phyloP scores from a whole-genome alignment of 495 filamentous ascomycete genomes.

The Rhizodiscina lignyota region DNA sequence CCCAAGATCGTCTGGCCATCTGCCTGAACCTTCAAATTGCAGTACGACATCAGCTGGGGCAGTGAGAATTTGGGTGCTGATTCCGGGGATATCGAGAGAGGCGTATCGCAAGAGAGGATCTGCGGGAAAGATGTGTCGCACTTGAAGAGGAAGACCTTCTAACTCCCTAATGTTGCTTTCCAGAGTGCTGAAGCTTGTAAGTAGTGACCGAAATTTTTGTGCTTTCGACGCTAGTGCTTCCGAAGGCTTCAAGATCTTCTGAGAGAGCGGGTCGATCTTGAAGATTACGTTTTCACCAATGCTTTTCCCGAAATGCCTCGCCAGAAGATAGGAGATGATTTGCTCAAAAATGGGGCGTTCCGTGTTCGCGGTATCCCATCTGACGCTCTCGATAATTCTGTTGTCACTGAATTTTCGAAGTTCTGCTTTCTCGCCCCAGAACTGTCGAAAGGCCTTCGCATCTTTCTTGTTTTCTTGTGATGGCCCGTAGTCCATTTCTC shows the following conservation, averaged over 20 bases:
- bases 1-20: slow-evolving; percentile 81
- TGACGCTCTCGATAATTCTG: slow-evolving; percentile 57
- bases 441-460: slow-evolving; percentile 48
- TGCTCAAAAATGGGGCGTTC: slow-evolving; percentile 52
- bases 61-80: not conserved
- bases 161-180: slow-evolving; percentile 57
- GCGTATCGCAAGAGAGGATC: slow-evolving; percentile 58
- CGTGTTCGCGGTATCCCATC: slow-evolving; percentile 54
- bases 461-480: slow-evolving; percentile 59
- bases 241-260: slow-evolving; percentile 23
- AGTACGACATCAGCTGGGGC: slow-evolving; percentile 51
- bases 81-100: slow-evolving; percentile 35
- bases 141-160: slow-evolving; percentile 62
- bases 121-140: slow-evolving; percentile 59
- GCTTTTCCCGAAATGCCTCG: slow-evolving; percentile 39
- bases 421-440: slow-evolving; percentile 63
- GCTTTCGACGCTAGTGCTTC: not conserved
- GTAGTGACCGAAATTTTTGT: slow-evolving; percentile 34
- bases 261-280: slow-evolving; percentile 42
- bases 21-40: slow-evolving; percentile 82
- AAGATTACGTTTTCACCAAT: slow-evolving; percentile 36
- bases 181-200: slow-evolving; percentile 48
- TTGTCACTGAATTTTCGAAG: slow-evolving; percentile 61
- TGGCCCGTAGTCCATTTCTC: slow-evolving; percentile 74
- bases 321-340: slow-evolving; percentile 58